A percentile compares a stretch with the other conserved stretches of the same genome.
These are phyloP conservation scores for Graphilbum sp. DNA, from an alignment of 2,329 filamentous ascomycete genomes.

Conservation along the genomic window DNA sequence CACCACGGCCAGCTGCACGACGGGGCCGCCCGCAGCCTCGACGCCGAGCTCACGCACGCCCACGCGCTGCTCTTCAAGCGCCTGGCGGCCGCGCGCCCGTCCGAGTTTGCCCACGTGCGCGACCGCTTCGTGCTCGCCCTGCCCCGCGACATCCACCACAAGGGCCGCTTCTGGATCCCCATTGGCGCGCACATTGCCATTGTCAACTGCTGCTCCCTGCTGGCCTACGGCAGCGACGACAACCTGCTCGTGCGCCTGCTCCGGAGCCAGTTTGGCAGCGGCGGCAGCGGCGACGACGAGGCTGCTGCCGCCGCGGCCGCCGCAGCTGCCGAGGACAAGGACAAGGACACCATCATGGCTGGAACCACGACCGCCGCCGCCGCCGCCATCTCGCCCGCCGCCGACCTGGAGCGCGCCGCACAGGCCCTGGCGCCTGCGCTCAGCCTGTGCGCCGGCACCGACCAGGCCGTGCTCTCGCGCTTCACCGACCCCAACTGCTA, in stretches of 20 bases:
- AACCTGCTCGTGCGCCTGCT: constrained; percentile 20
- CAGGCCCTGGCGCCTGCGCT: not conserved
- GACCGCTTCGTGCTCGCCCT: constrained; percentile 35
- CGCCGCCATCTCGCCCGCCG: constrained; percentile 8
- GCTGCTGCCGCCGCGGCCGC: too few species aligned
- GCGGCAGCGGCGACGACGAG: not conserved
- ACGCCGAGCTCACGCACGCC: constrained; percentile 44
- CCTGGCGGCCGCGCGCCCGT: constrained; percentile 26
- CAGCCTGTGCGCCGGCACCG: constrained; percentile 24
- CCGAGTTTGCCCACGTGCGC: constrained; percentile 14
- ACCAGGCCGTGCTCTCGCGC: constrained; percentile 30
- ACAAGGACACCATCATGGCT: not conserved
- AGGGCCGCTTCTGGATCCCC: constrained; percentile 34
- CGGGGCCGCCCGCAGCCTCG: too few species aligned
- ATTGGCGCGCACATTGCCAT: constrained; percentile 40
- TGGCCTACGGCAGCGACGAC: constrained; percentile 34
- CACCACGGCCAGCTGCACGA: not conserved
- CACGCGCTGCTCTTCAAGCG: constrained; percentile 48
- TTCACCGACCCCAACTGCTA: constrained; percentile 42
- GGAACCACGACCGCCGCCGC: constrained; percentile 7
- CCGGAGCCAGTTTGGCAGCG: not conserved
- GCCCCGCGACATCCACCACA: constrained; percentile 37
- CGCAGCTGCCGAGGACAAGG: too few species aligned
- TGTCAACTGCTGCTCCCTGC: constrained; percentile 33
- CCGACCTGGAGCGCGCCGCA: not conserved